Base-by-base conservation (phyloP, 441 rosid genomes). In the Populus hybrid region DNA sequence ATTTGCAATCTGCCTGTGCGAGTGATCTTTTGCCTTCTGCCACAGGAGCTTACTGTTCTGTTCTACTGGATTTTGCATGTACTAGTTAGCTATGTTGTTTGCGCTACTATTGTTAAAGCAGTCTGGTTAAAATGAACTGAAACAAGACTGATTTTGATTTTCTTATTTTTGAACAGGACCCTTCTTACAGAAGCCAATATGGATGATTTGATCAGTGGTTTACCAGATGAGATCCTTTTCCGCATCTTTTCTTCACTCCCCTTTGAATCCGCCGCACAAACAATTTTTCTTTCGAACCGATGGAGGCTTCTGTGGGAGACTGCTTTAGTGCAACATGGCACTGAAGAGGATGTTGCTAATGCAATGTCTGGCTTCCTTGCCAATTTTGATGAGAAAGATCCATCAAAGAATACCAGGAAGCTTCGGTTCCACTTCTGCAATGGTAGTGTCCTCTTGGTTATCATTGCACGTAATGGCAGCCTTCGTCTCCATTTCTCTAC, bases 221-320 rank as follows among this genome's bases (percentile, higher is more conserved):
- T 90, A 80, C 92, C 93, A 23, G 75, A 86, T 77, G 93, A 88
- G 73, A 83, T 91, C 65, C 87, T 91, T 46, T 86, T 87, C 72
- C 84, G 78, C 78, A 86, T 91, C 72, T 84, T 89, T 59, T 85
- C 86, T 74, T 82, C 82, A 40, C 82, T 91, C 57, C 94, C 94
- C 69, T 87, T 88, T 26, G 89, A 87, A 67, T 89, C 90, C 38
- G 88, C 92, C 30, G 85, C 81, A 67, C 89, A 90, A 73, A 86
- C 84, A 21, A 82, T 90, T 73, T 84, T 87, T 71, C 83, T 91
- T 12, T 90, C 93, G 3, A 85, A 77, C 26, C 70, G 87, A 57
- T 91, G 89, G 87, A 86, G 79, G 74, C 80, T 53, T 32, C 79
- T 88, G 2, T 89, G 94, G 94, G 83, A 53, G 76, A 70, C 77